phyloP scores from a whole-genome alignment of 768 basidiomycete species.

The Kwoniella mangroviensis region DNA sequence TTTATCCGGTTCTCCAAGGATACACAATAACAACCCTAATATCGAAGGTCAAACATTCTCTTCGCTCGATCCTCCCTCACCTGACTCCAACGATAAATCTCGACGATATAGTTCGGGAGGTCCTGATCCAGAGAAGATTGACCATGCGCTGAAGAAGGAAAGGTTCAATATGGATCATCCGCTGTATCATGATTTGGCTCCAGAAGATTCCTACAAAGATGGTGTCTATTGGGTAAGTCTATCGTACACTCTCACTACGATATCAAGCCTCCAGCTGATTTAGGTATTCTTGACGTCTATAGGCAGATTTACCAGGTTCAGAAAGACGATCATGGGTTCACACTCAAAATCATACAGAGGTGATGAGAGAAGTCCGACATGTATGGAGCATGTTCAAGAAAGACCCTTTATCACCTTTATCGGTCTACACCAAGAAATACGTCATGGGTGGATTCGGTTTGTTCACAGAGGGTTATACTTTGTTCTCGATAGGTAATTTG shows the following conservation, averaged over 20 bases:
- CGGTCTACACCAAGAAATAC: constrained; percentile 57
- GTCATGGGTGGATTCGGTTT: constrained; percentile 58
- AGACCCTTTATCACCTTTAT: constrained; percentile 54
- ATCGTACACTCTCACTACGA: background rate
- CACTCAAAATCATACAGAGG: constrained; percentile 52
- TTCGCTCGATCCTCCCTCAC: constrained; percentile 10
- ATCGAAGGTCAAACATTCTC: constrained; percentile 13
- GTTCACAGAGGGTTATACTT: constrained; percentile 57
- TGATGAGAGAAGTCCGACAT: constrained; percentile 50
- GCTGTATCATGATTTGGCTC: constrained; percentile 43
- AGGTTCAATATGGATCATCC: constrained; percentile 32
- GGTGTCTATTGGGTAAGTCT: constrained; percentile 47
- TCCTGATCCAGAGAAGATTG: constrained; percentile 5
- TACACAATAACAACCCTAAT: constrained; percentile 2
- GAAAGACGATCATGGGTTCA: constrained; percentile 53
- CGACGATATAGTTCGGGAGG: background rate
- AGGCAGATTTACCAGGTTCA: constrained; percentile 57
- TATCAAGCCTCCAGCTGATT: background rate
- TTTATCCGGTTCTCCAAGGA: constrained; percentile 10
- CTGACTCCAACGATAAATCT: background rate
- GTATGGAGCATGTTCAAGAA: constrained; percentile 57
- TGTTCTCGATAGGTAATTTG: constrained; percentile 61
- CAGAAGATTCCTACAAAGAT: constrained; percentile 40
- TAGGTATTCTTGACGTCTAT: background rate
- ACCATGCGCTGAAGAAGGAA: constrained; percentile 15